Conservation (phyloP, 2,329 filamentous ascomycete species). For the Fusarium caatingaense region DNA sequence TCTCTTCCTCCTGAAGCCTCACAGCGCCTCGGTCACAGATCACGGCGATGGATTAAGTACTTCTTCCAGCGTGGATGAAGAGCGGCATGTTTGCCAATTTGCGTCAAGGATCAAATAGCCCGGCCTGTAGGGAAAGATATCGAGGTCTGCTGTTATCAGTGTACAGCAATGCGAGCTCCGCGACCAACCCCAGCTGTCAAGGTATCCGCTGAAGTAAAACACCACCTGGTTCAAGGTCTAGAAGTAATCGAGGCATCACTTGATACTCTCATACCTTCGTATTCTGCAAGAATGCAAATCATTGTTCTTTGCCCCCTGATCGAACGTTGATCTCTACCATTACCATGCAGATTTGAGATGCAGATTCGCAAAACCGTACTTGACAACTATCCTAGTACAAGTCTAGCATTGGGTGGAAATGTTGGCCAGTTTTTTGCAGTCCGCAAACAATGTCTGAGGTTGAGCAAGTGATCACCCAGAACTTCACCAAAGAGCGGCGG, state of each 20-base stretch:
- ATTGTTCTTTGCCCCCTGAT: too few species aligned
- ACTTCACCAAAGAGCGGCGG: not conserved
- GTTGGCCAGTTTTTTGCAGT: not conserved
- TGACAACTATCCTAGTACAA: not conserved
- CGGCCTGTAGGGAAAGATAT: too few species aligned
- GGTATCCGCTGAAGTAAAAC: not conserved
- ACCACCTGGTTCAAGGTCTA: not conserved
- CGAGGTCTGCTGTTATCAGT: not conserved
- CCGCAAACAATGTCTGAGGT: not conserved
- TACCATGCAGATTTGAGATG: not conserved
- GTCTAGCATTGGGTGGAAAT: fast-evolving
- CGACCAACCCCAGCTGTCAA: not conserved
- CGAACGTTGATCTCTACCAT: not conserved
- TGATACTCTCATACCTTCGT: not conserved
- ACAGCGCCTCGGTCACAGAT: too few species aligned
- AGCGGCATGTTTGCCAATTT: too few species aligned
- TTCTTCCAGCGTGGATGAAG: not conserved
- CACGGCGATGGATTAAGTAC: too few species aligned
- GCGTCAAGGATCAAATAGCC: fast-evolving
- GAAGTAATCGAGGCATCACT: not conserved
- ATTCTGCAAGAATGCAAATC: too few species aligned
- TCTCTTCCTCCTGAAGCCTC: too few species aligned
- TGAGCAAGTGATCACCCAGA: not conserved
- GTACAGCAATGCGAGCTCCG: not conserved
- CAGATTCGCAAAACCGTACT: fast-evolving